phyloP scores from a whole-genome alignment of 2,329 filamentous ascomycete genomes.

The Pseudogymnoascus sp. region DNA sequence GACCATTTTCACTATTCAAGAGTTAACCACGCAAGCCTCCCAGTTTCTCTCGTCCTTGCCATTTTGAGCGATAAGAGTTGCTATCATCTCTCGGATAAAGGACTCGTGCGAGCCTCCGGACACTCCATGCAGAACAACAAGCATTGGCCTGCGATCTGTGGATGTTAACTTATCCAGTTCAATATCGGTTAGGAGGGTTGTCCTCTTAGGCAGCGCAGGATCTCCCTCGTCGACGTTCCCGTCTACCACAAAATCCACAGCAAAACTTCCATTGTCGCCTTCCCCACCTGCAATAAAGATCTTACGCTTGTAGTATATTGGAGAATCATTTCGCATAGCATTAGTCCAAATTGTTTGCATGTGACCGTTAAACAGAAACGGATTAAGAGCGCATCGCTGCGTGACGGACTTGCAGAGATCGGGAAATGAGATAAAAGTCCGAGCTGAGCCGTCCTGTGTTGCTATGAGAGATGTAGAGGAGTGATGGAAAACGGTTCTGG shows the following conservation, averaged over 20 bases:
- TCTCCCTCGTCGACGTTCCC: too few relatives aligned
- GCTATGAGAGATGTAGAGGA: too few relatives aligned
- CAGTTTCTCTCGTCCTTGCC: too few relatives aligned
- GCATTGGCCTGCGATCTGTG: background rate
- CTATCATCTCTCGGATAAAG: background rate
- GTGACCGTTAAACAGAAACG: slow-evolving; percentile 4
- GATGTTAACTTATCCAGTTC: background rate
- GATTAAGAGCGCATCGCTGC: background rate
- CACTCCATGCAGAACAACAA: slow-evolving; percentile 4
- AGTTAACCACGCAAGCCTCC: too few relatives aligned
- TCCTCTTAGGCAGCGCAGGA: background rate
- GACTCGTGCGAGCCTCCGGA: background rate
- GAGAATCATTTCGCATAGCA: background rate
- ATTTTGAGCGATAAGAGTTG: background rate
- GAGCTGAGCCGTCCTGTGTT: too few relatives aligned
- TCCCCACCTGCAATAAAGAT: too few relatives aligned
- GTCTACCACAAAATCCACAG: too few relatives aligned
- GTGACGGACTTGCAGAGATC: too few relatives aligned
- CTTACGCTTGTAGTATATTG: background rate
- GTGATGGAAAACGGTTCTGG: too few relatives aligned
- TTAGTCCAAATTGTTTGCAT: slow-evolving; percentile 1
- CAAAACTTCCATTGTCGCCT: too few relatives aligned
- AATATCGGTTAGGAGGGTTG: background rate
- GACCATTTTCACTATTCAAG: too few relatives aligned
- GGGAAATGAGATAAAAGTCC: too few relatives aligned